Conservation (phyloP, 148 eudicot species). For the Heliosperma pusillum region DNA sequence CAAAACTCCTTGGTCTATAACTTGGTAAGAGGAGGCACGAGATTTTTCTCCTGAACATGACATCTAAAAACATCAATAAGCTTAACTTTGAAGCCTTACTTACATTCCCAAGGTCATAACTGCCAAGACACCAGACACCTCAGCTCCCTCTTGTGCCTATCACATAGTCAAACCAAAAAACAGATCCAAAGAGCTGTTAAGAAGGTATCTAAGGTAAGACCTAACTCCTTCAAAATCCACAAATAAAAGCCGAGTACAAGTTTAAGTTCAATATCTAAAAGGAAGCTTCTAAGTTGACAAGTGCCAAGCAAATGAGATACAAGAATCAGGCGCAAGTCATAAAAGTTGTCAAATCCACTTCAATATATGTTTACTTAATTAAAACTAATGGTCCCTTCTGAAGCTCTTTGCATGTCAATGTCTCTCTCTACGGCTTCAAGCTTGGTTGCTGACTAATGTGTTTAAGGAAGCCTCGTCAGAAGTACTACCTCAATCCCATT, state of each 20-base stretch:
- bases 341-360: background rate
- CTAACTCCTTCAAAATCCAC: background rate
- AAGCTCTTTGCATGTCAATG: background rate
- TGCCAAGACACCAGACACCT: constrained; percentile 84
- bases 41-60: no score
- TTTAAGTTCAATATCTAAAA: background rate
- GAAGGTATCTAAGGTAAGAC: background rate
- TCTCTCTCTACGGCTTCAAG: background rate
- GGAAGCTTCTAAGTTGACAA: background rate
- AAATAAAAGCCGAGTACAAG: background rate
- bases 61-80: background rate
- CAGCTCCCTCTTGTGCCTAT: constrained; percentile 84
- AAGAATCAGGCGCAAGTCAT: background rate
- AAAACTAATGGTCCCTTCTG: background rate
- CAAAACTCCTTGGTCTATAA: no score
- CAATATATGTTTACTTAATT: background rate
- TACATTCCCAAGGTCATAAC: constrained; percentile 99
- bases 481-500: background rate
- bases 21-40: no score
- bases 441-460: background rate
- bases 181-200: background rate
- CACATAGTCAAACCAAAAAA: constrained; percentile 21
- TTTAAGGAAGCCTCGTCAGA: background rate
- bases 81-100: constrained; percentile 24
- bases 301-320: background rate